Conservation (phyloP, 352 stramenopile genomes). For the Pythium brachiatum region DNA sequence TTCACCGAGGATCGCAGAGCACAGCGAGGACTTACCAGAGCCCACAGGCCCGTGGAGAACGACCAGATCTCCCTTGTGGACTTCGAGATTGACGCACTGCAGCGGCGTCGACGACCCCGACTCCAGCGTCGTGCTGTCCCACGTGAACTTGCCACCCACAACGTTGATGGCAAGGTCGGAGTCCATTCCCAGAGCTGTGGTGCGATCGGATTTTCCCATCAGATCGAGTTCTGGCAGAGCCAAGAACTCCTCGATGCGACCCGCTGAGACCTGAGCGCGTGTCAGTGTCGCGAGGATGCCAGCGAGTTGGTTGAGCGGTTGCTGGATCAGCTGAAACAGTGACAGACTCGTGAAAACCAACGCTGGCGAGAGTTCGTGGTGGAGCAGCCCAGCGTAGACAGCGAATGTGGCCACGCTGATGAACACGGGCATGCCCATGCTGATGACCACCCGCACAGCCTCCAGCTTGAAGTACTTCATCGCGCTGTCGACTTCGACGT, state of each 20-base stretch:
- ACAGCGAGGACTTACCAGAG: conserved; percentile 90
- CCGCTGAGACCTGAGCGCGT: neutral
- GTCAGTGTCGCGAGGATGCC: neutral
- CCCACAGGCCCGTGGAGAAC: conserved; percentile 89
- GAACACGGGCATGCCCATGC: conserved; percentile 43
- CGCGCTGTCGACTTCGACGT: neutral
- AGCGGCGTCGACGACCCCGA: neutral
- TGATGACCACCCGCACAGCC: neutral
- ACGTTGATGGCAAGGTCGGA: neutral
- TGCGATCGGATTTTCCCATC: neutral
- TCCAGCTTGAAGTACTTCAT: neutral
- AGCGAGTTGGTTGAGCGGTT: conserved; percentile 26
- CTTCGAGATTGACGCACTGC: neutral
- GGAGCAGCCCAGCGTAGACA: conserved; percentile 35
- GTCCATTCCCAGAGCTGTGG: neutral
- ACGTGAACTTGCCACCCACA: neutral
- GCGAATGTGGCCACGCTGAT: conserved; percentile 50
- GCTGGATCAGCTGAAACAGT: conserved; percentile 78
- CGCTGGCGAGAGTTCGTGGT: conserved; percentile 85
- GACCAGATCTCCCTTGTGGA: conserved; percentile 62
- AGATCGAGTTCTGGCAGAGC: neutral
- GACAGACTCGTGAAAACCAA: conserved; percentile 66
- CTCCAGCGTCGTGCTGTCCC: neutral
- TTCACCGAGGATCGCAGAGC: conserved; percentile 91
- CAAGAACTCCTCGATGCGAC: neutral